Base-by-base conservation (phyloP, 257 asterid species). In the Gentiana macrophylla region DNA sequence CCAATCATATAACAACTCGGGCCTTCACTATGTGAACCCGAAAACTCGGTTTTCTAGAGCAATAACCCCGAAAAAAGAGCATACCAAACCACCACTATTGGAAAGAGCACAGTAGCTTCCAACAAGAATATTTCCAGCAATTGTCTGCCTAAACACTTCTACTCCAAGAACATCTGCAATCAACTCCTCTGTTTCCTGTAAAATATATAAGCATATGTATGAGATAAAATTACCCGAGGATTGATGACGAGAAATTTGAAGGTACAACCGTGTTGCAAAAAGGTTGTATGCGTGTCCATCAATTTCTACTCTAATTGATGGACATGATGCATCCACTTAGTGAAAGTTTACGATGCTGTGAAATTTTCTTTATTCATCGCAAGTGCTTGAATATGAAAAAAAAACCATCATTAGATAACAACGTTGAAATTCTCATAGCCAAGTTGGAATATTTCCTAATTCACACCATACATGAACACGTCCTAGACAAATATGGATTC, bases 131-230 rank as follows among this genome's bases (percentile, higher is more conserved):
- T 89, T 86, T 36, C 94, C 94, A 35, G 94, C 97, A 52, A 90
- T 67, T 3, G 94, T 86, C 70, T 86, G 94, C 59, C 92, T 73
- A 70, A 86, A 90, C 57, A 86, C 97, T 72, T 89, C 97, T 4
- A 89, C 97, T 34, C 95, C 97, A 2, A 89, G 93, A 63, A 82
- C 84, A 80, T 86, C 97, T 11, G 90, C 88, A 59, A 89, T 84
- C 79, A 86, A 32, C 71, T 86, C 95, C 76, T 90, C 95, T 5
- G 97, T 90, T 70, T 86, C 97, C 97, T 89, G 73, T 63, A 56
- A 51, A 52, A 33, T 15, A 51, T 15, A 2, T 46, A 3, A 10
- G 24, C 8, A 34, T 37, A 6, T 24, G 24, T 24, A 32, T 37
- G 33, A 49, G 46, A 33, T 7, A 41, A 1, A 12, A 8, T 2